Evolutionary conservation across 2,329 filamentous ascomycete species (phyloP).

Genomic region (Penicillium concentricum): DNA sequence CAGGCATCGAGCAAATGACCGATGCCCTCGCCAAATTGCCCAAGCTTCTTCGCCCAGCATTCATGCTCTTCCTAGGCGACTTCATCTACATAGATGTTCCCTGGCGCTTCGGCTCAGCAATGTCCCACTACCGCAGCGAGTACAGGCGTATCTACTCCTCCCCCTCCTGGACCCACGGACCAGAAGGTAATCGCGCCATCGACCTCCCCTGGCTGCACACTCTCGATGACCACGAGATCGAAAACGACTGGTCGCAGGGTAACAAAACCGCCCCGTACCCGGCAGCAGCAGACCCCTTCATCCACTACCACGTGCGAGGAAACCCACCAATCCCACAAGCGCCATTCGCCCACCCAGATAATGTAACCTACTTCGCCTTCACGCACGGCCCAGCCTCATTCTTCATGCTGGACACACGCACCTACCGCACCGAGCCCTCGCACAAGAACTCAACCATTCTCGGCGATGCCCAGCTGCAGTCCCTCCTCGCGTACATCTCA

Average conservation of each 20-base stretch:
- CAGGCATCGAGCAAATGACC: slow-evolving; percentile 75
- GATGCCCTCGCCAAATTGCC: slow-evolving; percentile 68
- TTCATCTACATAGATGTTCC: slow-evolving; percentile 71
- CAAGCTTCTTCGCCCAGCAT: slow-evolving; percentile 50
- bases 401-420: slow-evolving; percentile 90
- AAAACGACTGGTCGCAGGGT: slow-evolving; percentile 79
- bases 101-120: slow-evolving; percentile 67
- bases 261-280: slow-evolving; percentile 79
- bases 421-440: slow-evolving; percentile 65
- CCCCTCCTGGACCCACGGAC: slow-evolving; percentile 71
- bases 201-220: slow-evolving; percentile 94
- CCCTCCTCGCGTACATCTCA: slow-evolving; percentile 74
- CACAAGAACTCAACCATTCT: slow-evolving; percentile 77
- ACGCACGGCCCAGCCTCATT: slow-evolving; percentile 87
- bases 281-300: slow-evolving; percentile 78
- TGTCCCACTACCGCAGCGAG: slow-evolving; percentile 79
- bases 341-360: slow-evolving; percentile 54
- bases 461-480: slow-evolving; percentile 71
- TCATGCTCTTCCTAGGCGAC: slow-evolving; percentile 60
- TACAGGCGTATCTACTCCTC: slow-evolving; percentile 96
- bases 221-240: slow-evolving; percentile 93
- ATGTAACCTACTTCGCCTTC: slow-evolving; percentile 85
- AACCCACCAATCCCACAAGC: slow-evolving; percentile 68
- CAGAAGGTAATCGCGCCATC: slow-evolving; percentile 62
- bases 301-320: slow-evolving; percentile 77